phyloP scores from a whole-genome alignment of 1,284 basidiomycete genomes.

The Trametes hirsuta region DNA sequence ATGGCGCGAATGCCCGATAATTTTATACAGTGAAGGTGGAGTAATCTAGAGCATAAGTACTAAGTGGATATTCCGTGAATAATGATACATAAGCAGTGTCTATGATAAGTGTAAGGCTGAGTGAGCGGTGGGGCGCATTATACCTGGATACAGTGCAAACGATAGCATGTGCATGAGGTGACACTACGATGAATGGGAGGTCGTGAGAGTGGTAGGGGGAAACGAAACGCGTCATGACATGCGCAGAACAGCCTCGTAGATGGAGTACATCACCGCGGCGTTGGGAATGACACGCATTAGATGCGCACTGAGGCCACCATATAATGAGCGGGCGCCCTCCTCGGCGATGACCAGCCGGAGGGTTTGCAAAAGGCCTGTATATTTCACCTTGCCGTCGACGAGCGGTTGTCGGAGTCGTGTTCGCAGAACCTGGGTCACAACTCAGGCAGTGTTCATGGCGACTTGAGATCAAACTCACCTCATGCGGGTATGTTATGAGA shows the following conservation, averaged over 20 bases:
- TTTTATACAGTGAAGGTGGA: constrained; percentile 11
- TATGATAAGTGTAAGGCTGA: constrained; percentile 8
- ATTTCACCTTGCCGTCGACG: constrained; percentile 77
- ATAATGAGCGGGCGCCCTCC: constrained; percentile 86
- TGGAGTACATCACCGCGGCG: constrained; percentile 94
- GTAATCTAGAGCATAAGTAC: constrained; percentile 15
- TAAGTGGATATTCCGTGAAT: constrained; percentile 13
- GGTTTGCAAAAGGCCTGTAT: constrained; percentile 87
- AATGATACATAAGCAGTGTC: constrained; percentile 20
- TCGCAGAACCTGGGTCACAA: constrained; percentile 71
- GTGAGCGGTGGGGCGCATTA: constrained; percentile 23
- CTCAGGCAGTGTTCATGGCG: not conserved
- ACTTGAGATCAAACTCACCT: constrained; percentile 55
- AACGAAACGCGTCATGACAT: constrained; percentile 41
- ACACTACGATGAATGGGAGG: not conserved
- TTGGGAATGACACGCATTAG: constrained; percentile 97
- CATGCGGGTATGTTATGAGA: constrained; percentile 95
- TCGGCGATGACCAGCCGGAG: constrained; percentile 86
- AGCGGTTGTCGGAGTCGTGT: constrained; percentile 91
- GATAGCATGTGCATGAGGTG: constrained; percentile 18
- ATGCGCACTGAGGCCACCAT: constrained; percentile 94
- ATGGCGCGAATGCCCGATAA: not conserved
- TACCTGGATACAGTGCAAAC: constrained; percentile 15
- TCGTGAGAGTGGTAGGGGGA: not conserved
- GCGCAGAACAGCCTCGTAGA: constrained; percentile 77